Percentiles rank a stretch among this genome's conserved stretches.
Conservation (phyloP, 352 stramenopile genomes). For the Globisporangium cylindrosporum region DNA sequence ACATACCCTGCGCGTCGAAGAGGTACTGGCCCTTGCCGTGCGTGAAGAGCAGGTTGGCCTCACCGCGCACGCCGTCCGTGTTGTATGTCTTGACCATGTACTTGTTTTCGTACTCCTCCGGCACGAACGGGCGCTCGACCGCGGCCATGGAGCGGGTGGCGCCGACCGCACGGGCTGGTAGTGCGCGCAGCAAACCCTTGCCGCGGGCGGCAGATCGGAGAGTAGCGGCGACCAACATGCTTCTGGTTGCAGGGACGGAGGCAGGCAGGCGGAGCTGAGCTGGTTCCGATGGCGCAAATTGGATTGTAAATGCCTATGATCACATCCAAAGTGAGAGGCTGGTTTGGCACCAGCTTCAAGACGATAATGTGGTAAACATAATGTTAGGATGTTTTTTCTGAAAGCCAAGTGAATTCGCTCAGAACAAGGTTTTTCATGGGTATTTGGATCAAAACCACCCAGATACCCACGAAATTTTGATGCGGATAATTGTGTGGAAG, state of each 20-base stretch:
- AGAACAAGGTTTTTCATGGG: not conserved
- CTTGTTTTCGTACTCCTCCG: conserved; percentile 72
- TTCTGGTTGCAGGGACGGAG: not conserved
- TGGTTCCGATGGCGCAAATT: conserved; percentile 1
- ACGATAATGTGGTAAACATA: not conserved
- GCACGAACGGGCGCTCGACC: conserved; percentile 34
- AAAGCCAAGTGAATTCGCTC: not conserved
- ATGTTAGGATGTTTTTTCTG: not conserved
- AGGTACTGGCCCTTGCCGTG: conserved; percentile 91
- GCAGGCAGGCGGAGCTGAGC: not conserved
- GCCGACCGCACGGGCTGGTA: conserved; percentile 3
- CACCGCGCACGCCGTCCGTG: conserved; percentile 60
- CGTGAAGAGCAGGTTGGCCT: conserved; percentile 70
- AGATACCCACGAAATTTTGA: no score
- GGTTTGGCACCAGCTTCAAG: not conserved
- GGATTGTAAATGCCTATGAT: not conserved
- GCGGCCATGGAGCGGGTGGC: conserved; percentile 28
- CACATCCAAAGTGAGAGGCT: not conserved
- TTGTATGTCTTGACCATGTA: conserved; percentile 87
- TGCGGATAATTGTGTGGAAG: no score
- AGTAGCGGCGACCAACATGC: conserved; percentile 12
- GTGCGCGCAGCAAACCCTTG: conserved; percentile 10
- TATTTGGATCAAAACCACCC: no score
- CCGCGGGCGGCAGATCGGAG: conserved; percentile 1
- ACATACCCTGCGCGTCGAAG: conserved; percentile 83